Base-by-base conservation (phyloP, 805 yeast species). In the Zygotorulaspora danielsina region DNA sequence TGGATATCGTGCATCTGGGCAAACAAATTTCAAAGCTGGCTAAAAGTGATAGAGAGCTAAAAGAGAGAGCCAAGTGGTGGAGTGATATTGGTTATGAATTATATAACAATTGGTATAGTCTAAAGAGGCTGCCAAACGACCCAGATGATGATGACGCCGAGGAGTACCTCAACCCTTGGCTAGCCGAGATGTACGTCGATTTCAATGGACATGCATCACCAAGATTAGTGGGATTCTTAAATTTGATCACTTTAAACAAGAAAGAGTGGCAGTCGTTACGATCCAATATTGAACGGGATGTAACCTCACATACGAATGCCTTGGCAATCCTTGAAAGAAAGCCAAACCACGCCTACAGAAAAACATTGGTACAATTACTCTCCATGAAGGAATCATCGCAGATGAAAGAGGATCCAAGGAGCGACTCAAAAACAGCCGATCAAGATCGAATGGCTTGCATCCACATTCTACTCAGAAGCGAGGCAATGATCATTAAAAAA, bases 1-100 rank as follows among this genome's bases (percentile, higher is more conserved):
- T 75, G 51, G 87, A 83, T 48, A 55, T 71, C 2, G 73, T 83
- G 9, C 69, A 77, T 38, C 55, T 85, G n/a, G 78, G 81, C 1
- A 64, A 40, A 11, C 51, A 52, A 11, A 16, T 59, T 5, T 32
- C 47, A 13, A 35, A 43, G 5, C 19, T 54, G 3, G 34, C 40
- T 2, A 41, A 45, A 18, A 40, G 41, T 19, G 36, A 49, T 24
- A 41, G 44, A 10, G 34, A 27, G n/a, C 36, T 43, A 16, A 39
- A 41, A 4, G 37, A 41, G 9, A 47, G 57, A 22, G 32, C 38
- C 2, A 45, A 46, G 29, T 57, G 61, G 60, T 57, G 63, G 63
- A 42, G 39, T 3, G 38, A 41, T 5, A 31, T 22, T 5, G 59
- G 59, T 5, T 41, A 41, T 30, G 36, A 34, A 5, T 13, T 41